Evolutionary conservation across 1,284 basidiomycete genomes (phyloP), one percentile per base, ranked within the genome.

Genomic region (Naganishia sp.): DNA sequence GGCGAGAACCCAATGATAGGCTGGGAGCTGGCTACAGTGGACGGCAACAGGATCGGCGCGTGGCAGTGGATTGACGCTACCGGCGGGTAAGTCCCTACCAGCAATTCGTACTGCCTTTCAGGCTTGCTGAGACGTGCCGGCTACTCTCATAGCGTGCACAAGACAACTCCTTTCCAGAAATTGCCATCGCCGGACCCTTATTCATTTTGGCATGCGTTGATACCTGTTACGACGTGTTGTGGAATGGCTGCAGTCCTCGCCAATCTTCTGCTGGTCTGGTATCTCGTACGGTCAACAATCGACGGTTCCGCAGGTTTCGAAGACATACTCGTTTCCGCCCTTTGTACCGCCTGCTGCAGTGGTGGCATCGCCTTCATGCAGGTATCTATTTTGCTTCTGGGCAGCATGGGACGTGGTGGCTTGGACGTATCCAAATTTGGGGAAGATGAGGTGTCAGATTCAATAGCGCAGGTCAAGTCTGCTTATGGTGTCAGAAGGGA

Each of bases 1-100:
- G 36, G 4, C 7, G 13, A 39, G 36, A 31, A 53, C 13, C 16
- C 10, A 3, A n/a, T 33, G 13, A 53, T 28, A 6, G 50, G 50
- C 3, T 53, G 50, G 50, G 57, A 60, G 16, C 48, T 60, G 46
- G 46, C 57, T 7, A 49, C 46, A 3, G 45, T 60, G 3, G 57
- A 33, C 13, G 46, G 31, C 21, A 45, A 49, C 6, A 60, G 31
- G 33, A 49, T 60, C 5, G 33, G 57, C 11, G 45, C 57, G 21
- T 49, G 57, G 57, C 45, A 36, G 21, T 60, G 57, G 57, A 33
- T 49, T 6, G 57, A 49, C 48, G 18, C 3, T 6, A 33, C 7
- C 7, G 46, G 31, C 39, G 6, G 13, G 57, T 49, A 16, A 48
- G 57, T 46, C 23, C 16, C 42, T 28, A 28, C 28, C 5, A 28